Evolutionary conservation across 2,329 filamentous ascomycete species (phyloP), one percentile per base, ranked within the genome.

Genomic region (Scedosporium dehoogii): DNA sequence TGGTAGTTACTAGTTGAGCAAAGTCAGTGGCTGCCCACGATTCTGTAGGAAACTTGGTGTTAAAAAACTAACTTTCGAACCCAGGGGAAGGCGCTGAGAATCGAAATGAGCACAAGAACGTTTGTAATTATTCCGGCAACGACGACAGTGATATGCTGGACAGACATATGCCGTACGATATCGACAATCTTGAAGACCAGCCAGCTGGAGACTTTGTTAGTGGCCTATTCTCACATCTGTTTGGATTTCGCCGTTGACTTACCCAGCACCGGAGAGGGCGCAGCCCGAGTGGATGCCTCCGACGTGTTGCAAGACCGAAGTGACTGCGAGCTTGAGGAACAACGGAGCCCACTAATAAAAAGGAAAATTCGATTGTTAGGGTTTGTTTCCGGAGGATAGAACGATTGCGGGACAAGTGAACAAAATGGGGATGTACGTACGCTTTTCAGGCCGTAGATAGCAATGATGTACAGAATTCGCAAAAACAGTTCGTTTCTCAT

Each of bases 271-370:
- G 1, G 74, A 76, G 4, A 76, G 67, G 3, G 74, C 74, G 62
- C 73, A 75, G 25, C 74, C 74, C 0, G 73, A 75, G 65, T 76
- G 74, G 41, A 76, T 75, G 18, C 74, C 74, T 33, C 74, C 74
- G n/a, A 76, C 74, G 48, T 76, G 74, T 65, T 76, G 74, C 53
- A 76, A 63, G 59, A 73, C 66, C 3, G 74, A 76, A 9, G 72
- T 74, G 2, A 69, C 73, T 7, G 66, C 72, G 4, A 74, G 56
- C 65, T 75, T 76, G 66, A 76, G 55, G 14, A 67, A 63, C 6
- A 73, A 0, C 1, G 74, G 74, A 6, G 74, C 74, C 74, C 74
- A 76, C 74, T 75, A 60, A 5, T 53, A 5, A 41, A 58, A 18
- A 4, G 14, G 58, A 42, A 10, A 42, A 25, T 25, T 10, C 14